Evolutionary conservation across 305 asterid species (phyloP), one percentile per base, ranked within the genome.

Genomic region (Rubia balearica): DNA sequence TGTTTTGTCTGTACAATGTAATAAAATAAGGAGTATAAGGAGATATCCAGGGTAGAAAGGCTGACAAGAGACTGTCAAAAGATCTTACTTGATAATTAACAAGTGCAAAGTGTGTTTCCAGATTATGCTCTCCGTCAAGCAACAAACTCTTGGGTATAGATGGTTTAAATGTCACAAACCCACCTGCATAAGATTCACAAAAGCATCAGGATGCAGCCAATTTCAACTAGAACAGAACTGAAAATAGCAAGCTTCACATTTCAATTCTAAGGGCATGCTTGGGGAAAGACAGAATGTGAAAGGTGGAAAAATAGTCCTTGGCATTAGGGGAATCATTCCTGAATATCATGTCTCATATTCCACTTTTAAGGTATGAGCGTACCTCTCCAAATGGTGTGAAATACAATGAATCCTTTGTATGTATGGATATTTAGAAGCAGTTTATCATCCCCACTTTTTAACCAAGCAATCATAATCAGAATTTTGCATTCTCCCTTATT

Each of bases 101-200:
- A 61, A 91, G 94, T 76, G 91, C 78, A 75, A 94, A 94, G 87
- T 94, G 99, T 67, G 99, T 85, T 45, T 88, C 94, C 49, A 94
- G 68, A 80, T 80, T 87, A 77, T 94, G 96, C 73, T 76, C 86
- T 80, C 97, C 99, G 53, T 90, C 96, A 76, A 94, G 89, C 84
- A 94, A 66, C 84, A 94, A 84, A 74, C 69, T 87, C 90, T 91
- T 94, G 38, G 99, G 98, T 68, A 94, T 88, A 72, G 82, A 83
- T 46, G 98, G 94, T 79, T 85, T 94, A 78, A 91, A 94, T 78
- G 96, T 67, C 85, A 94, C 57, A 76, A 91, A 85, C 48, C 98
- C 99, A 73, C 97, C 99, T 94, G 94, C 88, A 82, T 38, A 73
- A 30, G 69, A 75, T 73, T 74, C 75, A 61, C 61, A 80, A 73